phyloP scores from a whole-genome alignment of 768 basidiomycete species.

The Tricholoma terreum region DNA sequence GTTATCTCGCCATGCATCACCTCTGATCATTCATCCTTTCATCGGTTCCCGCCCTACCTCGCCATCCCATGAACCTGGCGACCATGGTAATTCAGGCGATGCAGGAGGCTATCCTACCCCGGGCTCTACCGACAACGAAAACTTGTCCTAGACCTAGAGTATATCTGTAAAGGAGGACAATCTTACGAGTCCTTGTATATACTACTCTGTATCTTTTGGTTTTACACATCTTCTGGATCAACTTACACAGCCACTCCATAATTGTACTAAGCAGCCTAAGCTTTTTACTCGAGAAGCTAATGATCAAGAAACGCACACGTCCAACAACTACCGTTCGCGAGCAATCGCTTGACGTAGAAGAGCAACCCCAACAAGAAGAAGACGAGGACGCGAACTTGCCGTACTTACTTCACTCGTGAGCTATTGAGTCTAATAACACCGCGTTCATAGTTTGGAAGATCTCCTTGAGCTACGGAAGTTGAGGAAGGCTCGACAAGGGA shows the following conservation, averaged over 20 bases:
- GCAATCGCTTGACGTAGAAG: constrained; percentile 40
- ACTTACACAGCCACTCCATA: too few species aligned
- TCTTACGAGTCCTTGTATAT: constrained; percentile 13
- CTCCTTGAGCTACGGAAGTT: constrained; percentile 82
- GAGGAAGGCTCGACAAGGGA: constrained; percentile 71
- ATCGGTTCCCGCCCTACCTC: constrained; percentile 9
- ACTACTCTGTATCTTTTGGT: not conserved
- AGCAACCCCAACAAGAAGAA: constrained; percentile 35
- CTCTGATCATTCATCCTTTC: constrained; percentile 18
- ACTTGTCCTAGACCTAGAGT: constrained; percentile 25
- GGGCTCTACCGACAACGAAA: constrained; percentile 43
- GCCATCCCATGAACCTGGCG: constrained; percentile 5
- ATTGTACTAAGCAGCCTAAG: too few species aligned
- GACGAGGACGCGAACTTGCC: constrained; percentile 46
- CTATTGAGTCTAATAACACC: constrained; percentile 4
- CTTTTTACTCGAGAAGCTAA: constrained; percentile 16
- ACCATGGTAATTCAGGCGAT: constrained; percentile 18
- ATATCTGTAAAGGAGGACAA: not conserved
- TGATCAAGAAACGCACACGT: constrained; percentile 75
- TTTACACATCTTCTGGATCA: too few species aligned
- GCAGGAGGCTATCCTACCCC: constrained; percentile 47
- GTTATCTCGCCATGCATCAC: constrained; percentile 46
- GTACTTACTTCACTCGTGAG: constrained; percentile 35
- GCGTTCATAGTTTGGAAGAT: constrained; percentile 61
- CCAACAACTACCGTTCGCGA: constrained; percentile 60